Evolutionary conservation across 768 basidiomycete species (phyloP).

Genomic region (Naganishia vaughanmartiniae): DNA sequence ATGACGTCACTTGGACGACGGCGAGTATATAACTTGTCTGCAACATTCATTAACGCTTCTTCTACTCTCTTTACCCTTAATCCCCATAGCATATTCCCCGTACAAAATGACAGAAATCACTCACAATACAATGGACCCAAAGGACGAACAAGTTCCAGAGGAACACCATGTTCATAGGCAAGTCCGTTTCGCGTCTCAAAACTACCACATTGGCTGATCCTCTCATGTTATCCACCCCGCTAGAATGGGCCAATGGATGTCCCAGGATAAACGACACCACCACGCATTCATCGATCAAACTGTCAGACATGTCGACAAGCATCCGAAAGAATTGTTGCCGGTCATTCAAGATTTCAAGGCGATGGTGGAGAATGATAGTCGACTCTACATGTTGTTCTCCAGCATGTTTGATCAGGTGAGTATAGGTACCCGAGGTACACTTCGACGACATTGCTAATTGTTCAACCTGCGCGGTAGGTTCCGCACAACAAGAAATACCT

Average conservation of each 20-base stretch:
- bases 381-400: constrained; percentile 50
- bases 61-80: too few species aligned
- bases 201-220: background rate
- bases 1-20: background rate
- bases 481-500: constrained; percentile 46
- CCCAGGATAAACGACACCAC: constrained; percentile 50
- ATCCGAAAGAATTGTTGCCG: constrained; percentile 47
- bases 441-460: background rate
- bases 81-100: too few species aligned
- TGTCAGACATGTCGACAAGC: constrained; percentile 45
- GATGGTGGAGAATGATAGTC: constrained; percentile 46
- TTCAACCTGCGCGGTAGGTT: constrained; percentile 30
- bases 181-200: constrained; percentile 31
- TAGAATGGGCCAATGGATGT: constrained; percentile 45
- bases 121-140: constrained; percentile 30
- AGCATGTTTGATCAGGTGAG: constrained; percentile 50
- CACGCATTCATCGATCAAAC: constrained; percentile 45
- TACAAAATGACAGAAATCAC: background rate
- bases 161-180: constrained; percentile 44
- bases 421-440: background rate
- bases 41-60: too few species aligned
- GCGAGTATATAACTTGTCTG: background rate
- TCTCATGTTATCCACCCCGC: background rate
- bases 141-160: constrained; percentile 38
- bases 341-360: constrained; percentile 50